Evolutionary conservation across 2,329 filamentous ascomycete genomes (phyloP).

Genomic region (Didymella pinodella): DNA sequence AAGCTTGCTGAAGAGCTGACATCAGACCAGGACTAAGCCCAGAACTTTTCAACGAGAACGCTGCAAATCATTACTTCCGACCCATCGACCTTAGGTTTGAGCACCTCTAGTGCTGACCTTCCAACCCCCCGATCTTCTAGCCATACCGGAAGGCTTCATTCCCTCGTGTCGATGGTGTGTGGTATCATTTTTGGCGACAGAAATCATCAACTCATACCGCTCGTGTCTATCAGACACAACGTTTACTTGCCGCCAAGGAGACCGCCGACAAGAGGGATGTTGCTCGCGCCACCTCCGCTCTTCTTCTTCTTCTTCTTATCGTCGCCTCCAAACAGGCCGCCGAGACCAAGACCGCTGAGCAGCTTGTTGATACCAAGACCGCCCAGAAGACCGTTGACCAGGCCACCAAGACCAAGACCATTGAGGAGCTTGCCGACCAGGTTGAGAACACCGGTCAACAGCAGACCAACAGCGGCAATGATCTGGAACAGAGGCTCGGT

Average conservation of each 20-base stretch:
- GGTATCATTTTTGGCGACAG: conserved; percentile 29
- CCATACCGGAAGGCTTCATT: conserved; percentile 20
- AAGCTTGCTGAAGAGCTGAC: conserved; percentile 22
- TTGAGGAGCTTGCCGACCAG: conserved; percentile 82
- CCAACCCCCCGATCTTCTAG: conserved; percentile 46
- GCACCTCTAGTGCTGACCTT: conserved; percentile 27
- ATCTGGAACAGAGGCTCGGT: conserved; percentile 92
- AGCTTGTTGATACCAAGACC: conserved; percentile 79
- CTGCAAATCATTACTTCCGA: conserved; percentile 20
- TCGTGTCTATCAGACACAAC: conserved; percentile 8
- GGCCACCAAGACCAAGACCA: conserved; percentile 80
- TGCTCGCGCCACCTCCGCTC: conserved; percentile 48
- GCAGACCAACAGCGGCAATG: conserved; percentile 82
- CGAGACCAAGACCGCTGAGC: conserved; percentile 74
- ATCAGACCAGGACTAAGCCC: conserved; percentile 18
- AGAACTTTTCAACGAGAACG: conserved; percentile 21
- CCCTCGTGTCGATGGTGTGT: conserved; percentile 30
- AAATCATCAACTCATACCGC: conserved; percentile 25
- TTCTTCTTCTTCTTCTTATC: conserved; percentile 64
- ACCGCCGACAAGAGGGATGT: conserved; percentile 58
- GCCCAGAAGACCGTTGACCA: conserved; percentile 81
- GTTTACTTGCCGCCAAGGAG: conserved; percentile 55
- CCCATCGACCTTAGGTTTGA: conserved; percentile 10
- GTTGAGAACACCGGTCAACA: conserved; percentile 83
- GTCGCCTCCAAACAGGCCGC: conserved; percentile 62